Conservation (phyloP, 2,329 filamentous ascomycete species). For the Aureobasidium leucospermi region DNA sequence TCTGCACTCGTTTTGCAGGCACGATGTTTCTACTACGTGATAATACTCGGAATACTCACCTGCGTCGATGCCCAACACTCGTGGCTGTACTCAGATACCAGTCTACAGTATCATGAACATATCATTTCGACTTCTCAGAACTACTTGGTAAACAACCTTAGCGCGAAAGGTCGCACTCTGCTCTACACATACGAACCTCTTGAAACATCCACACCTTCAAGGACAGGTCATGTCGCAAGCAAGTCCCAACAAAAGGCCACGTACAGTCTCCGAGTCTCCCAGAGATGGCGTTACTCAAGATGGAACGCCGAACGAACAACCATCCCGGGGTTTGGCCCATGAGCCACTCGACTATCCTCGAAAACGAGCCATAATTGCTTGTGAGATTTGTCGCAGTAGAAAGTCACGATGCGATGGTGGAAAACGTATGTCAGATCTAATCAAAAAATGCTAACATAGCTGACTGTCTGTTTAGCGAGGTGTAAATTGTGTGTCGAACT, state of each 20-base stretch:
- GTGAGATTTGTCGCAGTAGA: constrained; percentile 27
- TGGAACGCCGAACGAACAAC: not conserved
- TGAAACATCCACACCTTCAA: not conserved
- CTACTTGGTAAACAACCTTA: not conserved
- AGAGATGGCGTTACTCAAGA: not conserved
- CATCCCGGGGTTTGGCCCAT: not conserved
- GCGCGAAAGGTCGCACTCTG: not conserved
- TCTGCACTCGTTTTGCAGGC: not conserved
- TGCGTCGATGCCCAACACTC: not conserved
- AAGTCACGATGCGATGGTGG: constrained; percentile 28
- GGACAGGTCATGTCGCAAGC: not conserved
- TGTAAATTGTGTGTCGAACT: constrained; percentile 78
- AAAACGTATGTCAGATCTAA: constrained; percentile 13
- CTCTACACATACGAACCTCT: not conserved
- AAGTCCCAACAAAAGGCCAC: constrained; percentile 9
- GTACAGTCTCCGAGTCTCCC: constrained; percentile 1
- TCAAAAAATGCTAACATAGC: not conserved
- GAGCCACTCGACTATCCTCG: constrained; percentile 28
- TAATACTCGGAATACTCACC: not conserved
- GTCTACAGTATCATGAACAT: not conserved
- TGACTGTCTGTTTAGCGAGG: constrained; percentile 54
- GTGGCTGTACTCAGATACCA: not conserved
- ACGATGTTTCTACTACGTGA: not conserved
- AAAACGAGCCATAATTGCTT: constrained; percentile 27
- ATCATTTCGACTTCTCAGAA: not conserved